Evolutionary conservation across 495 filamentous ascomycete genomes (phyloP), one percentile per base, ranked within the genome.

Genomic region (Penicillium herquei): DNA sequence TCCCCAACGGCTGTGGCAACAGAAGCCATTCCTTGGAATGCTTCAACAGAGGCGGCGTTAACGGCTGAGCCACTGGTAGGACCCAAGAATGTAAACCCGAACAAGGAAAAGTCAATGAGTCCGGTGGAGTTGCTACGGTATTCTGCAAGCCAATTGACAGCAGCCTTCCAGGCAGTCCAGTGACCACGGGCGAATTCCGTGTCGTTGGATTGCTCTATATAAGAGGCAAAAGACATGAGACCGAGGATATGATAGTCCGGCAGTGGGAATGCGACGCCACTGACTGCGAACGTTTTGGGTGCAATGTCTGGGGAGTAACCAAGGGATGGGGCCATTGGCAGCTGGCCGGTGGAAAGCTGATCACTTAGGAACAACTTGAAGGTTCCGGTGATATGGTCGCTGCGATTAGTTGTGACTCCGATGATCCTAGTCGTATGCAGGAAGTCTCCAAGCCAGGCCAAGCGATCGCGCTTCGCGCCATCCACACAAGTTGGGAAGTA

Each of bases 391-490:
- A 21, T 16, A 14, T 21, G 17, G 16, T 43, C 40, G 2, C n/a
- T 8, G 17, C 40, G 40, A 43, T 12, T 13, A 2, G 40, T 43
- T 7, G n/a, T 13, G 3, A 57, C 48, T 14, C 47, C 31, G 16
- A 64, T 54, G 31, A 64, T 46, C 12, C 54, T 54, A 7, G 45
- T 37, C 12, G 61, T 60, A 34, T 60, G 61, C 31, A 49, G 21
- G 37, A 59, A 57, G 44, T 64, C 61, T 33, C 61, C 61, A 7
- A 58, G 54, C 61, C 57, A 64, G n/a, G 60, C 57, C 10, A 60
- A 49, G n/a, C 61, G 57, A 21, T 60, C 64, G 4, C 81, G 68
- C 41, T 64, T 64, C 3, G 61, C 57, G 1, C 61, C 61, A 47
- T 64, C 61, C 42, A 64, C 35, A 39, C 35, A 39, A 10, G 8